phyloP scores from a whole-genome alignment of 306 rosid species.

The Hippophae rhamnoides region DNA sequence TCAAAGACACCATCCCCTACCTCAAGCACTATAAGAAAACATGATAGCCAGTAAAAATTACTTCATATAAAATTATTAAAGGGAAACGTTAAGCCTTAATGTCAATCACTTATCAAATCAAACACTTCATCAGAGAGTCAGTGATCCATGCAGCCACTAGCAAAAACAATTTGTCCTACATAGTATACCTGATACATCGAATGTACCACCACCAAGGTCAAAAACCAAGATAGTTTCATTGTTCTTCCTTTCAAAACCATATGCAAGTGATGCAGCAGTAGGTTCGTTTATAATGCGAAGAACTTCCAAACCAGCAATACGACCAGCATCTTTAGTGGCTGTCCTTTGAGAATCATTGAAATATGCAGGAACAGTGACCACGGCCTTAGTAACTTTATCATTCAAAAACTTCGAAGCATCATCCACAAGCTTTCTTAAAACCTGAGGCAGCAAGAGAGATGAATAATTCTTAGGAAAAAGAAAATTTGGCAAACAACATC shows the following conservation, averaged over 20 bases:
- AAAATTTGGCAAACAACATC: too few species aligned
- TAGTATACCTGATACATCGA: conserved; percentile 77
- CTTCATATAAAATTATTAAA: background rate
- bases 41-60: background rate
- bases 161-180: background rate
- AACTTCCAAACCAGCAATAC: conserved; percentile 93
- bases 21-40: conserved; percentile 51
- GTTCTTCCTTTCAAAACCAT: conserved; percentile 89
- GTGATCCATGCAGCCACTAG: background rate
- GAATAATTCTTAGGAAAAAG: too few species aligned
- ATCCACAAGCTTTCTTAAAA: conserved; percentile 90
- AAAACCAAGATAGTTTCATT: conserved; percentile 91
- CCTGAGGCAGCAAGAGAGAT: conserved; percentile 25
- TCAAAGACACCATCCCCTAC: conserved; percentile 98
- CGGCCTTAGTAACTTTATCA: conserved; percentile 94
- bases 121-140: background rate
- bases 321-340: conserved; percentile 97
- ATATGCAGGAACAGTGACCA: conserved; percentile 95
- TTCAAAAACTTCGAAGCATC: conserved; percentile 94
- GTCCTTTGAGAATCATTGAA: conserved; percentile 98
- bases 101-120: background rate
- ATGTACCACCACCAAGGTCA: conserved; percentile 99
- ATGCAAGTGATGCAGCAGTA: conserved; percentile 92
- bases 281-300: conserved; percentile 93
- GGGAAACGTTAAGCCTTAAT: background rate